Conservation (phyloP, 805 yeast species). For the Ogataea thermomethanolica region DNA sequence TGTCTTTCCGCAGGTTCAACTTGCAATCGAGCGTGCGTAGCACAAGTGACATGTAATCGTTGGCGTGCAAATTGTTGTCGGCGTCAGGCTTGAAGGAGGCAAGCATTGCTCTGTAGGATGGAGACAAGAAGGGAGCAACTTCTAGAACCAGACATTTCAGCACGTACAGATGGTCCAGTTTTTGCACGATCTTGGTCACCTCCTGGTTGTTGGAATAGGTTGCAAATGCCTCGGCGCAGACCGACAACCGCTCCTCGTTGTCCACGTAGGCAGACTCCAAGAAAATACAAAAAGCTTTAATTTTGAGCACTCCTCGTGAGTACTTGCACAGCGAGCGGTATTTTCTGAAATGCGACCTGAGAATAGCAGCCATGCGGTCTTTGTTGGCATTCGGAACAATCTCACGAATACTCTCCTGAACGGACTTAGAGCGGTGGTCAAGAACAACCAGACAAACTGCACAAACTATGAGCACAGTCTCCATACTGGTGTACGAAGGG, state of each 20-base stretch:
- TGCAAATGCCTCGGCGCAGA: constrained; percentile 13
- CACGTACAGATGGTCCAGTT: constrained; percentile 11
- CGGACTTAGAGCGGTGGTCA: constrained; percentile 5
- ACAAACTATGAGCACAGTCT: constrained; percentile 15
- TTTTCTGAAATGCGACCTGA: constrained; percentile 9
- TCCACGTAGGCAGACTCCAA: constrained; percentile 11
- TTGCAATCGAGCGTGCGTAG: constrained; percentile 7
- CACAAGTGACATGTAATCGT: constrained; percentile 4
- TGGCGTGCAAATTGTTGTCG: not conserved
- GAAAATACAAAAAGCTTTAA: constrained; percentile 16
- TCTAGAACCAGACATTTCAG: constrained; percentile 18
- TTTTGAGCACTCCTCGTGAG: constrained; percentile 16
- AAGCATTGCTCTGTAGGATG: not conserved
- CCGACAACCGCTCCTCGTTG: constrained; percentile 2
- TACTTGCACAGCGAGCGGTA: constrained; percentile 4
- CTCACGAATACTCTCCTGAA: not conserved
- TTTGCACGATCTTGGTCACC: constrained; percentile 2
- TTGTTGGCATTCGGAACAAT: constrained; percentile 1
- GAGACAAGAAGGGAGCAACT: constrained; percentile 10
- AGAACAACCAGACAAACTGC: constrained; percentile 11
- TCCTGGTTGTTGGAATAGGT: constrained; percentile 5
- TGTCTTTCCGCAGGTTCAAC: constrained; percentile 12
- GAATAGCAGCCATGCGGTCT: not conserved
- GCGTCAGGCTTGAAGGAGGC: not conserved
- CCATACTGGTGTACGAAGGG: constrained; percentile 15